Evolutionary conservation across 1,139 yeast genomes (phyloP).

Genomic region (Hanseniaspora gamundiae): DNA sequence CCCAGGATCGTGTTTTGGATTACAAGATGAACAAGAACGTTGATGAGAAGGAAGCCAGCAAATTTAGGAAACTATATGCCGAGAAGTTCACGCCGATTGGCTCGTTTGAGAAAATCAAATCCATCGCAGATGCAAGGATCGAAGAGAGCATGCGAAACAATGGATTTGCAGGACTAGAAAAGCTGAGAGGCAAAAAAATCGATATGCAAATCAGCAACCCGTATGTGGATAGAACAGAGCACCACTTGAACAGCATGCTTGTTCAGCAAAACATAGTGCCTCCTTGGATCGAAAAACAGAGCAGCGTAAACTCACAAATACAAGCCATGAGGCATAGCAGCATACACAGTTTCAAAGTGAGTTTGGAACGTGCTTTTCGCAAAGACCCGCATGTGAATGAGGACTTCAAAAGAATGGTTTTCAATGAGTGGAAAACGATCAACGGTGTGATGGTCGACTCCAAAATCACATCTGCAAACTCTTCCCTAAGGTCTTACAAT

Average conservation of each 20-base stretch:
- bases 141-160: conserved; percentile 67
- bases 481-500: conserved; percentile 56
- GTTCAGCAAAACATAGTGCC: conserved; percentile 70
- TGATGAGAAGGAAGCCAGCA: conserved; percentile 33
- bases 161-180: conserved; percentile 43
- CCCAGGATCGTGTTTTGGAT: conserved; percentile 56
- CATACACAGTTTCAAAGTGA: not conserved
- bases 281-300: conserved; percentile 82
- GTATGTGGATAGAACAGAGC: conserved; percentile 47
- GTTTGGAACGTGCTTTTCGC: not conserved
- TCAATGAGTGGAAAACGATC: conserved; percentile 30
- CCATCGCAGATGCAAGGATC: conserved; percentile 63
- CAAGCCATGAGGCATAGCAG: conserved; percentile 29
- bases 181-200: conserved; percentile 52
- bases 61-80: conserved; percentile 46
- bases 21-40: conserved; percentile 37
- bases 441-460: conserved; percentile 31
- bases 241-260: conserved; percentile 59
- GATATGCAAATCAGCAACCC: conserved; percentile 31
- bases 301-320: conserved; percentile 39
- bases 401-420: conserved; percentile 13
- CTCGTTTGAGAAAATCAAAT: conserved; percentile 35
- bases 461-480: conserved; percentile 41
- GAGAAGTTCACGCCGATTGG: conserved; percentile 46
- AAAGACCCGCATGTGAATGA: conserved; percentile 1